Base-by-base conservation (phyloP, 2,329 filamentous ascomycete genomes). In the Ophiostoma piceae region DNA sequence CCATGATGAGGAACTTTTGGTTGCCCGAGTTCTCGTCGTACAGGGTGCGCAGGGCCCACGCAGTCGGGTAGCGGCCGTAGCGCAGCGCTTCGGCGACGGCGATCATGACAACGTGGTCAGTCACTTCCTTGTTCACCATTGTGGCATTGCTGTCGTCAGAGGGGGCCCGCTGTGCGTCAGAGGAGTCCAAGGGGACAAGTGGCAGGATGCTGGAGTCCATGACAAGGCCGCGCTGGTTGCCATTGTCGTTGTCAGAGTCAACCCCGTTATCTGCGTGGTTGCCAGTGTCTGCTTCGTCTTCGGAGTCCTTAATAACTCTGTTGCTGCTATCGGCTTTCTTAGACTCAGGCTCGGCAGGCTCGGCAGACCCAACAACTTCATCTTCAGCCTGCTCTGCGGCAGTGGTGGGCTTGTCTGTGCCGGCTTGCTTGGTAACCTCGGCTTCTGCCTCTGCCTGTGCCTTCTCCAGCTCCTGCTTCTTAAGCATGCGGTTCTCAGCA, bases 51-150 rank as follows among this genome's bases (percentile, higher is more conserved):
- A 89, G 79, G 60, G 87, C 86, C 80, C 83, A 89, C 1, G 87
- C 87, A 9, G 87, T 89, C 69, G 86, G 85, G 76, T 86, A 88
- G 71, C 85, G 84, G 72, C 81, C 81, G 75, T 85, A 82, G 71
- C 81, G 79, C 67, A 89, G 77, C 5, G 87, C 87, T 74, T 87
- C 82, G 11, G 87, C 82, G 39, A 88, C 84, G n/a, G 86, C 85
- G 41, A 78, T 75, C 76, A 87, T 84, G 54, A 89, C 80, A 37
- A 87, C 83, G 74, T 79, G 83, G 74, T 84, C 84, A 35, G 81
- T 80, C 43, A 82, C 76, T 54, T 83, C 82, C 72, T 80, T 82
- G 72, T 82, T 80, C 1, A 77, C 76, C 22, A 68, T 68, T 1
- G 73, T 74, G 0, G 73, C 73, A 39, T 74, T 68, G 70, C 73